Evolutionary conservation across 495 filamentous ascomycete genomes (phyloP).

Genomic region (Thozetella sp.): DNA sequence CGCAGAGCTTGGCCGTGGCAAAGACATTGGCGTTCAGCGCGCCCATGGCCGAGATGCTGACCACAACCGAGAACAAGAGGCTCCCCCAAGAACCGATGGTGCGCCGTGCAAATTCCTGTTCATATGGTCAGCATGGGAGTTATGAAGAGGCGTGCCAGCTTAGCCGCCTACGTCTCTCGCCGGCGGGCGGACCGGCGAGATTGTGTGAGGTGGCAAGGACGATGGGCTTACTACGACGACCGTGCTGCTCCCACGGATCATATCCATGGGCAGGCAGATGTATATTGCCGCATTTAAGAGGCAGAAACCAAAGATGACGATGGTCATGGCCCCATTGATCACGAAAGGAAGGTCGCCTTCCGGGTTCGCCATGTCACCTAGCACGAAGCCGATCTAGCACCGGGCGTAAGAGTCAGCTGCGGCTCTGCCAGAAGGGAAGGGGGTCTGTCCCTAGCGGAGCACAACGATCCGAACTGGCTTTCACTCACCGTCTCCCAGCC

Average conservation of each 20-base stretch:
- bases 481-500: conserved; percentile 32
- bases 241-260: conserved; percentile 21
- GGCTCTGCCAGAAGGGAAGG: too few relatives aligned
- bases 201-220: conserved; percentile 7
- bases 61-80: conserved; percentile 15
- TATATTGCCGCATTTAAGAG: conserved; percentile 25
- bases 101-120: conserved; percentile 16
- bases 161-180: conserved; percentile 1
- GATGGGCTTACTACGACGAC: conserved; percentile 19
- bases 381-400: conserved; percentile 26
- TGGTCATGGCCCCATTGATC: conserved; percentile 25
- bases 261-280: conserved; percentile 20
- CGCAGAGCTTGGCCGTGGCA: conserved; percentile 22
- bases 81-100: conserved; percentile 14
- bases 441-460: too few relatives aligned
- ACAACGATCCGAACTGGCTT: too few relatives aligned
- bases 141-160: background rate
- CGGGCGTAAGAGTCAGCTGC: too few relatives aligned
- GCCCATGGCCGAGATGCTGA: conserved; percentile 20
- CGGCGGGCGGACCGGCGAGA: background rate
- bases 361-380: conserved; percentile 31
- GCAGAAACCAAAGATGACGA: conserved; percentile 31
- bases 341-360: conserved; percentile 21
- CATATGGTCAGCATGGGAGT: background rate
- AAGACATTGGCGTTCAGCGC: conserved; percentile 23